Base-by-base conservation (phyloP, 1,139 yeast species). In the Yamadazyma blattariae region DNA sequence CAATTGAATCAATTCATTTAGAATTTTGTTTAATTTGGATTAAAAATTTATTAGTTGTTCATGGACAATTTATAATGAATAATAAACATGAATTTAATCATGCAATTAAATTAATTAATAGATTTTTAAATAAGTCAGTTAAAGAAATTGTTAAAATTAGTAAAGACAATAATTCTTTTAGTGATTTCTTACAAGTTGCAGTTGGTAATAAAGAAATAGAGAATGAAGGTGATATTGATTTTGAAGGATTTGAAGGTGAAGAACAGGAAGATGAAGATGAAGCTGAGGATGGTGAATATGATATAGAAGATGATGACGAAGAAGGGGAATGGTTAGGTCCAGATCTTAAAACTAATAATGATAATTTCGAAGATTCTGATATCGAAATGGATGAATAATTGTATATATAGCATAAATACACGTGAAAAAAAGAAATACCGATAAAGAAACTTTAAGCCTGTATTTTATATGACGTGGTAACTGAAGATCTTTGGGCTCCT, bases 11-110 rank as follows among this genome's bases (percentile, higher is more conserved):
- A 9, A 88, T 80, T 17, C 98, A 92, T 56, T 59, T 90, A 26
- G 97, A 94, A 60, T 89, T 80, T 63, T 80, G 82, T 48, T 60
- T 92, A 45, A 50, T 84, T 11, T 92, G 98, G 98, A 71, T 90
- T 29, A 79, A 80, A 47, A 67, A 72, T 15, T 51, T 89, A 7
- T 60, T 92, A 29, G 69, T 82, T 3, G 61, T 73, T 15, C 97
- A 90, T 56, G 98, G 99, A 9, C 71, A 74, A 39, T 83, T 77
- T 56, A 83, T 94, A 38, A 71, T 77, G 36, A 58, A 60, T 8
- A 73, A 83, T 50, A 81, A 79, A 52, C 81, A 76, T 45, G 75
- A 79, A 40, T 87, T 82, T 50, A 71, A 79, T 5, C 74, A 82
- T 37, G 72, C 86, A 0, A 59, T 89, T 49, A 77, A 94, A 50